Evolutionary conservation across 176 grass and related monocot genomes (phyloP).

Genomic region (Oryza glaberrima): DNA sequence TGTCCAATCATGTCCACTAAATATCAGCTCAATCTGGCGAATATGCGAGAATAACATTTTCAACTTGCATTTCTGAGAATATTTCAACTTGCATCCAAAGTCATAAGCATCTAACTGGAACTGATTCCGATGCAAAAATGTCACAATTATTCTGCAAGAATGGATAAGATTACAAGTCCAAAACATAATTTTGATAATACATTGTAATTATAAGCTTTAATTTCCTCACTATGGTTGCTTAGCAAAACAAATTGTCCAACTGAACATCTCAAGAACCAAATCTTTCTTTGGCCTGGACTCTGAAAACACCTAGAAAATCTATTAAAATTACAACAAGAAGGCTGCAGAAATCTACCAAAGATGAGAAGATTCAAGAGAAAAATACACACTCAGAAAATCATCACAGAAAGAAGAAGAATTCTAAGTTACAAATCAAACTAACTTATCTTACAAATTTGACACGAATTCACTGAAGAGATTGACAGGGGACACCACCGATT

Average conservation of each 20-base stretch:
- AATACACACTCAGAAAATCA: background rate
- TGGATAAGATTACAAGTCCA: background rate
- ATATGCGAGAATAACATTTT: conserved; percentile 1
- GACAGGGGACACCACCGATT: background rate
- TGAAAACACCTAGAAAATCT: conserved; percentile 23
- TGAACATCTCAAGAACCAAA: conserved; percentile 52
- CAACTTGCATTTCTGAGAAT: background rate
- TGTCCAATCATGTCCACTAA: background rate
- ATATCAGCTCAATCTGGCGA: background rate
- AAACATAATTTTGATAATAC: background rate
- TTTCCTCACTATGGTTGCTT: conserved; percentile 8
- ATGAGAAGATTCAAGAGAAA: background rate
- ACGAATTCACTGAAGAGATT: conserved; percentile 15
- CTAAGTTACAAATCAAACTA: conserved; percentile 32
- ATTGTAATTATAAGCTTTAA: background rate
- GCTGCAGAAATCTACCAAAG: conserved; percentile 16
- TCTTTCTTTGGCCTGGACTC: conserved; percentile 48
- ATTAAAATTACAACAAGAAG: conserved; percentile 19
- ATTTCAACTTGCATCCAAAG: conserved; percentile 7
- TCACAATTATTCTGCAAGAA: background rate
- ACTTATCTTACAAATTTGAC: conserved; percentile 38
- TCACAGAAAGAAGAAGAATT: background rate
- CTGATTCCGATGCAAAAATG: conserved; percentile 14
- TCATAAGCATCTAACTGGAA: conserved; percentile 18
- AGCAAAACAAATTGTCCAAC: background rate